Base-by-base conservation (phyloP, 208 protist genomes). In the Vickermania ingenoplastis region DNA sequence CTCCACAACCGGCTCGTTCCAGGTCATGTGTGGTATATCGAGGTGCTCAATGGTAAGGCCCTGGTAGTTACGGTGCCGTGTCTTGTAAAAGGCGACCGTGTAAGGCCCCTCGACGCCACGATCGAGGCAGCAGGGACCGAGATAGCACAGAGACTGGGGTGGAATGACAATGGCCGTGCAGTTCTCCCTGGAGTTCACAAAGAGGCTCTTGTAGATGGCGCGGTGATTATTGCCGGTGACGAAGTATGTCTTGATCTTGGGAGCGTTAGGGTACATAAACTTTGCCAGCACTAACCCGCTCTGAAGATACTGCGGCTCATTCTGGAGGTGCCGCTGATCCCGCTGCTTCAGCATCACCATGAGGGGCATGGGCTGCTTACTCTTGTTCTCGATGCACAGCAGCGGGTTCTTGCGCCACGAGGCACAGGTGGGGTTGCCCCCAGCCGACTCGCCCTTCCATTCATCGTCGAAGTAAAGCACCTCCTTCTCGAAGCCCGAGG, bases 191-290 rank as follows among this genome's bases (percentile, higher is more conserved):
- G 71, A 74, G 65, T 81, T 79, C n/a, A 85, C 31, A 61, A 79
- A 85, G 5, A 91, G 73, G 49, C 81, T 79, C 69, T 86, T 88
- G 65, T 79, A 57, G 24, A 91, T 79, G 5, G 73, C 27, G 58
- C 78, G 79, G 65, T 91, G 80, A 63, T 86, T 88, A 67, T 88
- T 88, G 55, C 75, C 76, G 1, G 84, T 91, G 25, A 91, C 73
- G 57, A 75, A 80, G 62, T 77, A 82, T 2, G 78, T 86, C 3
- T 80, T 72, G 23, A 88, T 70, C 30, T 59, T 55, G 4, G 54
- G 14, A 21, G 30, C 29, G 17, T 7, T 61, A 14, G 50, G 62
- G 54, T 64, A 66, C 31, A 61, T 67, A 54, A 60, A 71, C 62
- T 85, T 75, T 11, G 74, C 68, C 3, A 91, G 69, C 3, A 86